These are phyloP conservation scores for Alternaria viburni DNA, from an alignment of 2,329 filamentous ascomycete species.

Conservation along the genomic window DNA sequence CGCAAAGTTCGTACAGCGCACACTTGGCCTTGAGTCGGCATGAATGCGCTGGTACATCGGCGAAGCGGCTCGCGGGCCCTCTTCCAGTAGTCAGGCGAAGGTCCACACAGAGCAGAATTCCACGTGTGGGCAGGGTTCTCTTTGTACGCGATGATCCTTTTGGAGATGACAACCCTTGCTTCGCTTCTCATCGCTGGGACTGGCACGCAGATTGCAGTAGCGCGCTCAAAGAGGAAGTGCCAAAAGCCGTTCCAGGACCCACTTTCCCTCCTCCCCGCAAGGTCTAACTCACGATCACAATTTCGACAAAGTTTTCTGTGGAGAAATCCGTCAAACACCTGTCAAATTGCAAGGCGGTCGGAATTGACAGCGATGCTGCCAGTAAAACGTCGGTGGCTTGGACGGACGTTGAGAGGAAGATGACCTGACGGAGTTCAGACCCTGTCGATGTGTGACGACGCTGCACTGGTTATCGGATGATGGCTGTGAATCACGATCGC, in stretches of 20 bases:
- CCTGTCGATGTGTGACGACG: slow-evolving; percentile 2
- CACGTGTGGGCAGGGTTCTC: slow-evolving; percentile 47
- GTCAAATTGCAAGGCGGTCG: slow-evolving; percentile 21
- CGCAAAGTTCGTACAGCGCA: slow-evolving; percentile 15
- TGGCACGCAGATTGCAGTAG: slow-evolving; percentile 46
- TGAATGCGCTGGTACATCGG: slow-evolving; percentile 18
- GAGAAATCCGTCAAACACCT: slow-evolving; percentile 27
- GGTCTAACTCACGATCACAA: slow-evolving; percentile 38
- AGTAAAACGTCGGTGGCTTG: slow-evolving; percentile 1
- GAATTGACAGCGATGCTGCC: slow-evolving; percentile 15
- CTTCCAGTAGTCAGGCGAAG: slow-evolving; percentile 32
- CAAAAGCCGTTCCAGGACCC: slow-evolving; percentile 36
- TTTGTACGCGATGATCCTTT: slow-evolving; percentile 36
- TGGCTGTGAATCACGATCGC: slow-evolving; percentile 1
- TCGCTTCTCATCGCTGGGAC: slow-evolving; percentile 47
- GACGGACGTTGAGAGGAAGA: neutral
- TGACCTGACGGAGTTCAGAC: neutral
- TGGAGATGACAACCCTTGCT: slow-evolving; percentile 34
- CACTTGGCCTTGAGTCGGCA: slow-evolving; percentile 11
- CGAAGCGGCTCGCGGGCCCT: slow-evolving; percentile 27
- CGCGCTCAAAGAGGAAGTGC: slow-evolving; percentile 29
- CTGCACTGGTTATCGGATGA: neutral
- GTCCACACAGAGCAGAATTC: slow-evolving; percentile 30
- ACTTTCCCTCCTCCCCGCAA: slow-evolving; percentile 49
- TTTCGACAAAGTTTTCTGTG: slow-evolving; percentile 41